phyloP scores from a whole-genome alignment of 2,329 filamentous ascomycete species.

The Didymella lethalis region DNA sequence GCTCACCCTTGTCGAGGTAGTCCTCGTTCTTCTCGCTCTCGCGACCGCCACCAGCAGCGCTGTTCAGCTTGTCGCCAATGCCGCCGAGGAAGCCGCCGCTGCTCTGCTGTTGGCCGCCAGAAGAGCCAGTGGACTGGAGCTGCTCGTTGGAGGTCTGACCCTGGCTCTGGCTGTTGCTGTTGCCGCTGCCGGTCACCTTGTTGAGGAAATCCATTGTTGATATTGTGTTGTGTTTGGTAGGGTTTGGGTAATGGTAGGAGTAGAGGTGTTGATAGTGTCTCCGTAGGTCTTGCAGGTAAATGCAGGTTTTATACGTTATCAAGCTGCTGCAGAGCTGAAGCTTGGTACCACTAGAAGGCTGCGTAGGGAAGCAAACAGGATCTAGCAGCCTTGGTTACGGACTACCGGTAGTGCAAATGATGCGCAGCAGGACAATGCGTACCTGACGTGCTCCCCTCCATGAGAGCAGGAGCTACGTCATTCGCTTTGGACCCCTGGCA shows the following conservation, averaged over 20 bases:
- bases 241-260: constrained; percentile 13
- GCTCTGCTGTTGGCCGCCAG: constrained; percentile 14
- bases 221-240: constrained; percentile 12
- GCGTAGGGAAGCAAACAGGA: constrained; percentile 18
- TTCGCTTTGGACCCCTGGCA: constrained; percentile 5
- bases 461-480: constrained; percentile 17
- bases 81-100: constrained; percentile 62
- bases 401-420: constrained; percentile 16
- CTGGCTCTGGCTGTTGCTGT: constrained; percentile 45
- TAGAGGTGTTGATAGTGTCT: background rate
- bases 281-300: constrained; percentile 10
- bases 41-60: constrained; percentile 73
- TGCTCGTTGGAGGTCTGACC: constrained; percentile 38
- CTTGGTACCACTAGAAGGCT: constrained; percentile 16
- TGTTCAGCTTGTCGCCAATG: constrained; percentile 75
- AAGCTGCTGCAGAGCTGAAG: constrained; percentile 15
- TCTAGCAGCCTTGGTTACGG: constrained; percentile 17
- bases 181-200: constrained; percentile 53
- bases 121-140: constrained; percentile 12
- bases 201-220: constrained; percentile 59
- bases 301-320: constrained; percentile 13
- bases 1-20: constrained; percentile 77
- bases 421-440: constrained; percentile 18
- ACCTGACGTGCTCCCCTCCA: constrained; percentile 11
- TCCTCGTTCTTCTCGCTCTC: constrained; percentile 85